Evolutionary conservation across 805 yeast genomes (phyloP), one percentile per base, ranked within the genome.

Genomic region (Candida verbasci): DNA sequence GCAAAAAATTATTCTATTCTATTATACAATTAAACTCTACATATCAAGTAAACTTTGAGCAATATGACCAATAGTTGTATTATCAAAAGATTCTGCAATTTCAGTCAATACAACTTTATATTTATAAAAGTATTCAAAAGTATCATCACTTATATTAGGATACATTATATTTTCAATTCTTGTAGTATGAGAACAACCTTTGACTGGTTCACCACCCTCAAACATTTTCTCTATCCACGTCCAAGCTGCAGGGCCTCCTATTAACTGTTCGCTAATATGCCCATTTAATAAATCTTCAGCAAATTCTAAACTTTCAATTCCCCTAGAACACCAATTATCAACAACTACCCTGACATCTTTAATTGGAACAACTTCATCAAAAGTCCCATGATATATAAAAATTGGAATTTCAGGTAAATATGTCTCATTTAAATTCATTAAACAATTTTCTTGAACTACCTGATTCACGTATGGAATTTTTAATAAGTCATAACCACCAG

Each of bases 111-210:
- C 8, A 11, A 16, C 5, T 26, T 37, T 10, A 34, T 35, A 23
- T 42, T 38, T 24, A 33, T 5, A 28, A 29, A 24, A 33, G 30
- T 24, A 15, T 30, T 38, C 43, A 34, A 32, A 16, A 5, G 24
- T 16, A 6, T 17, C 11, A 14, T 16, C 17, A 14, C 18, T 11
- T 3, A 37, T 23, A 12, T 32, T 28, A 8, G 56, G 46, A 62
- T 52, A 50, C 61, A 77, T 39, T 68, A 83, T 29, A 62, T 60
- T 53, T 49, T 62, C 9, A 56, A 56, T 42, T 68, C 80, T 42
- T 62, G 59, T 81, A 74, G 78, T 48, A 63, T 61, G 71, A 71
- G 66, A 44, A 62, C 76, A 30, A 65, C 76, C 52, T 62, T 68
- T 17, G 62, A 60, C 43, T 63, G 73, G 50, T 65, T 75, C 41